Base-by-base conservation (phyloP, 805 yeast species). In the Kodamaea hsintzibuensis region DNA sequence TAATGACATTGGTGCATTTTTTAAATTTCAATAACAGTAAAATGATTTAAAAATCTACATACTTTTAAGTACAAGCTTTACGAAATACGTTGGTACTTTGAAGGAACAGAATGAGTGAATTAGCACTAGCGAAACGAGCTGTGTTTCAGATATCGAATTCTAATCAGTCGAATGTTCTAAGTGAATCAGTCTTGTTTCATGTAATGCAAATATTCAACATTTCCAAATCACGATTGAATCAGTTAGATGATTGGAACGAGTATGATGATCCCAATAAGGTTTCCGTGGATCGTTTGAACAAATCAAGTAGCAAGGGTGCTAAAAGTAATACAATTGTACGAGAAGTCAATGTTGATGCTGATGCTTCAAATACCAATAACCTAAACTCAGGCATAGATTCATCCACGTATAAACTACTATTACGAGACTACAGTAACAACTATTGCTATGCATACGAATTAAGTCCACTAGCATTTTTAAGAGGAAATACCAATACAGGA, bases 201-300 rank as follows among this genome's bases (percentile, higher is more conserved):
- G 78, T 88, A 1, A 72, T 85, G 1, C 80, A 80, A 57, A 62
- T 86, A 0, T 77, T 77, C 59, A 84, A 86, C 67, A 71, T 82
- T 1, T 72, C 85, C 6, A 73, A 67, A 30, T 82, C 91, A 0
- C 69, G 72, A 17, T 63, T 81, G 17, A 67, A 73, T n/a, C 83
- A 82, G 57, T 61, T 85, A 2, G 93, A 87, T 57, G 80, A 77
- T 5, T 71, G 88, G 66, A 70, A 70, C 18, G 77, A 78, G 35
- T 67, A 71, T 49, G 69, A 79, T n/a, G 84, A 86, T 60, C 82
- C 84, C 1, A 83, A 81, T 56, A 77, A 74, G n/a, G 84, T 81
- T 2, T 81, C 81, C 13, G 83, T 82, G 1, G 93, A 86, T 65
- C 68, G 86, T 22, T 65, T 85, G 43, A 59, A 55, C 51, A 61